Conservation (phyloP, 1,139 yeast genomes). For the Suhomyces bribrorum region DNA sequence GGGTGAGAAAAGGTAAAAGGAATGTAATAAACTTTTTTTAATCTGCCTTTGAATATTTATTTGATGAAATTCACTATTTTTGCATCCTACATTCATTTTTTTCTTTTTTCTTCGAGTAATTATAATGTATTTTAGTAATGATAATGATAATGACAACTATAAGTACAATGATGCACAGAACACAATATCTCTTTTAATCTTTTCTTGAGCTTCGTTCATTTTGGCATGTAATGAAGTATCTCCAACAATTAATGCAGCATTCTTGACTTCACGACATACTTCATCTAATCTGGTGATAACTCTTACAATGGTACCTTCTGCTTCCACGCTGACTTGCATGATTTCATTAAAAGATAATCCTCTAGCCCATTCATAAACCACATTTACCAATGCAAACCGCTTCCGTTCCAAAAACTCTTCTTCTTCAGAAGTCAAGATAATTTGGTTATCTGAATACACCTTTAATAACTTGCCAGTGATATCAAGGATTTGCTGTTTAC, state of each 20-base stretch:
- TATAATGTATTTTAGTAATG: too few species aligned
- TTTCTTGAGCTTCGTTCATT: conserved; percentile 91
- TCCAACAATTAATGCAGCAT: conserved; percentile 93
- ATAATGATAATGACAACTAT: conserved; percentile 27
- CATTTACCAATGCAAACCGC: conserved; percentile 87
- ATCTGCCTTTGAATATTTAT: background rate
- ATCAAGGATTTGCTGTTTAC: conserved; percentile 67
- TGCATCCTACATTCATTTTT: background rate
- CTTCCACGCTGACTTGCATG: conserved; percentile 83
- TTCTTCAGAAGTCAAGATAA: conserved; percentile 80
- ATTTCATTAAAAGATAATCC: conserved; percentile 91
- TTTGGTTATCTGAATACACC: conserved; percentile 68
- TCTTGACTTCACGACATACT: conserved; percentile 90
- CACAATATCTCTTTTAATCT: conserved; percentile 93
- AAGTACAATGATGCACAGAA: conserved; percentile 94
- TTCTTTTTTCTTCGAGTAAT: too few species aligned
- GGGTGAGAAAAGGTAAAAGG: background rate
- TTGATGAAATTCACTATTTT: too few species aligned
- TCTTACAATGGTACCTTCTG: conserved; percentile 97
- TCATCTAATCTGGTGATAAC: conserved; percentile 94
- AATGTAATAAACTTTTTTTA: too few species aligned
- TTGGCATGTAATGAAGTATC: conserved; percentile 84
- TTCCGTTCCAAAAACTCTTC: conserved; percentile 79
- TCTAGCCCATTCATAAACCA: conserved; percentile 97
- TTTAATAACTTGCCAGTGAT: conserved; percentile 65